These are phyloP conservation scores for Kazachstania viticola DNA, from an alignment of 805 yeast genomes.

Conservation along the genomic window DNA sequence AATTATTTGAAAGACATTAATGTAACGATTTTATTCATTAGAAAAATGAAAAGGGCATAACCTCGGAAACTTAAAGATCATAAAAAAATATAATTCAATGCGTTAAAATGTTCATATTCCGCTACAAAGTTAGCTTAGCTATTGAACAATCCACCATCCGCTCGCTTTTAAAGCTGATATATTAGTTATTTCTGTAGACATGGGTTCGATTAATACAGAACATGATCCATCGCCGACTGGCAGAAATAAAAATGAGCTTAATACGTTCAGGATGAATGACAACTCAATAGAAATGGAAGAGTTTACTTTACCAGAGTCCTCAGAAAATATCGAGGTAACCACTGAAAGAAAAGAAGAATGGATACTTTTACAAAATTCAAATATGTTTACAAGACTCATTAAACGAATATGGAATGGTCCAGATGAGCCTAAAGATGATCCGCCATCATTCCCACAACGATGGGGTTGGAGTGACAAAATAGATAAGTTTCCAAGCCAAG, in stretches of 20 bases:
- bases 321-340: constrained; percentile 1
- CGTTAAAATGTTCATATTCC: too few species aligned
- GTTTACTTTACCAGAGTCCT: neutral
- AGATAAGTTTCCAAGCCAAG: constrained; percentile 34
- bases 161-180: too few species aligned
- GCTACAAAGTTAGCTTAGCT: too few species aligned
- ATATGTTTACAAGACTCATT: constrained; percentile 16
- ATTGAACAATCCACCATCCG: too few species aligned
- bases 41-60: too few species aligned
- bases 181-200: too few species aligned
- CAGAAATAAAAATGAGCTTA: neutral
- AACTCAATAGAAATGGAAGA: neutral
- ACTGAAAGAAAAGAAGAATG: constrained; percentile 9
- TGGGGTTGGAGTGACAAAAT: constrained; percentile 17
- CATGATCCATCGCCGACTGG: too few species aligned
- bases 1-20: too few species aligned
- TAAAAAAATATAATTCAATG: too few species aligned
- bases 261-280: neutral
- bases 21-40: too few species aligned
- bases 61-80: too few species aligned
- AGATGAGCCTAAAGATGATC: constrained; percentile 32
- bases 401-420: constrained; percentile 50
- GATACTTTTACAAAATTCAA: constrained; percentile 10
- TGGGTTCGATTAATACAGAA: too few species aligned
- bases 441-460: constrained; percentile 30